Evolutionary conservation across 306 rosid genomes (phyloP).

Genomic region (Heteromeles arbutifolia): DNA sequence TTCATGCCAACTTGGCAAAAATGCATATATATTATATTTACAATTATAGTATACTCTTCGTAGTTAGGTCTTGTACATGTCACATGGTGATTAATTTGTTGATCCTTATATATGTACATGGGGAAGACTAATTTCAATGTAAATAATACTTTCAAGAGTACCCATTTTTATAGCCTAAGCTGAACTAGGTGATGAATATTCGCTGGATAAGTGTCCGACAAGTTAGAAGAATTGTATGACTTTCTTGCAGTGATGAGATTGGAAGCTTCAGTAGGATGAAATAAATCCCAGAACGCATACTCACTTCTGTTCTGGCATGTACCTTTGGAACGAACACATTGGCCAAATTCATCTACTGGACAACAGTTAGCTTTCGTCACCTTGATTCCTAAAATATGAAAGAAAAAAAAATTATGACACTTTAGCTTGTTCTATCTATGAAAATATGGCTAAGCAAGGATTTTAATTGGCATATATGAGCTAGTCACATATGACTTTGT

Average conservation of each 20-base stretch:
- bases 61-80: not conserved
- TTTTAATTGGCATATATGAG: not conserved
- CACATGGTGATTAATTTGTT: too few species aligned
- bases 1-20: not conserved
- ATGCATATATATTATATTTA: not conserved
- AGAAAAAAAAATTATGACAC: not conserved
- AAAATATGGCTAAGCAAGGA: not conserved
- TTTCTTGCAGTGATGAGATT: slow-evolving; percentile 18
- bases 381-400: slow-evolving; percentile 28
- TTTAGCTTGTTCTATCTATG: not conserved
- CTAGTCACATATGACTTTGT: not conserved
- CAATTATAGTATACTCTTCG: not conserved
- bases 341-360: slow-evolving; percentile 9
- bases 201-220: slow-evolving; percentile 23
- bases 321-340: slow-evolving; percentile 17
- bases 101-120: not conserved
- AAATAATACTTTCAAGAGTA: not conserved
- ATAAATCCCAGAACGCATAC: slow-evolving; percentile 42
- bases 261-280: slow-evolving; percentile 33
- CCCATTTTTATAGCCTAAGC: not conserved
- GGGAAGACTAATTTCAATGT: not conserved
- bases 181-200: slow-evolving; percentile 30
- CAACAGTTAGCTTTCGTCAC: slow-evolving; percentile 32
- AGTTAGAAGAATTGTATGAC: slow-evolving; percentile 8
- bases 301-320: slow-evolving; percentile 41